Evolutionary conservation across 2,329 filamentous ascomycete genomes (phyloP).

Genomic region (Diplodia sapinea): DNA sequence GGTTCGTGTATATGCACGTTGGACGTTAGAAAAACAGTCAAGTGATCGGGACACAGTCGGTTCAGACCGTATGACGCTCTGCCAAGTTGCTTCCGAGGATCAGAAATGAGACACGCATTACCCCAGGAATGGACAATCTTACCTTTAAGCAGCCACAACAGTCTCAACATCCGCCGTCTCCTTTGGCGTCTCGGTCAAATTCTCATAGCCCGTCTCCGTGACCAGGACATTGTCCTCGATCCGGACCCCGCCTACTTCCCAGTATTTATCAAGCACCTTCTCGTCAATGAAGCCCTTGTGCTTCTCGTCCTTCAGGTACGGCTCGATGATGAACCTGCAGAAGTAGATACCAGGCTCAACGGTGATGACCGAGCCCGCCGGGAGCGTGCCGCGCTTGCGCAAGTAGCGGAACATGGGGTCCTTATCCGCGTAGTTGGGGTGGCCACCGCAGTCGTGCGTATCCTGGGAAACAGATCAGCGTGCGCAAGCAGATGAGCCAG

Average conservation of each 20-base stretch:
- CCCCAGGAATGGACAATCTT: slow-evolving; percentile 22
- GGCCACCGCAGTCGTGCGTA: slow-evolving; percentile 58
- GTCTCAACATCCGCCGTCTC: slow-evolving; percentile 60
- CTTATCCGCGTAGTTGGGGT: slow-evolving; percentile 64
- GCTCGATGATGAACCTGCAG: slow-evolving; percentile 73
- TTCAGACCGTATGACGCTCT: not conserved
- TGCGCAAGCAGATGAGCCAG: not conserved
- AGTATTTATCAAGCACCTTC: slow-evolving; percentile 70
- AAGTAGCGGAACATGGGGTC: slow-evolving; percentile 89
- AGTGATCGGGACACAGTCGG: not conserved
- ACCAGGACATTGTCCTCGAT: slow-evolving; percentile 92
- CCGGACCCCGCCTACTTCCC: slow-evolving; percentile 82
- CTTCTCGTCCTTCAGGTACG: slow-evolving; percentile 66
- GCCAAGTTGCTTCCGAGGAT: not conserved
- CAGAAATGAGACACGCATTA: not conserved
- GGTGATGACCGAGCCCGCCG: slow-evolving; percentile 83
- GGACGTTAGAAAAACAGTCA: not conserved
- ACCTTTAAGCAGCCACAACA: slow-evolving; percentile 16
- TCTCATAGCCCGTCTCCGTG: slow-evolving; percentile 78
- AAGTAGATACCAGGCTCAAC: slow-evolving; percentile 93
- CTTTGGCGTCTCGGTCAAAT: slow-evolving; percentile 81
- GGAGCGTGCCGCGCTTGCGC: slow-evolving; percentile 75
- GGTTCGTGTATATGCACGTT: not conserved
- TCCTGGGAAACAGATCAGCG: slow-evolving; percentile 38
- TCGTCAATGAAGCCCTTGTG: slow-evolving; percentile 70